Conservation (phyloP, 306 rosid species). For the Trichosanthes truncata region DNA sequence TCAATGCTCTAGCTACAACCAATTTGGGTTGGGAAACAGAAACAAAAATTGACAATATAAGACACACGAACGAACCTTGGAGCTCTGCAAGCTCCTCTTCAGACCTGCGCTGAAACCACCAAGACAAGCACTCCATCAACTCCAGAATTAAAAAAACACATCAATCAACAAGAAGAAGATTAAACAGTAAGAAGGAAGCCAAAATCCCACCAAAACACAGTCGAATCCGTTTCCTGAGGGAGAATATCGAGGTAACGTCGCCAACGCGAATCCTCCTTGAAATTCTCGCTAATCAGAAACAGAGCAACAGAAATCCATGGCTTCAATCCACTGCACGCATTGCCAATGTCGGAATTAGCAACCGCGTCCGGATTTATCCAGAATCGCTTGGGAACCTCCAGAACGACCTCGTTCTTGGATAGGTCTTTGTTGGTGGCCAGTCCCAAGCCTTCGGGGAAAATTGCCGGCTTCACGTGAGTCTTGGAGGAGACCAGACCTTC, state of each 20-base stretch:
- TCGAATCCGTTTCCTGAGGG: conserved; percentile 66
- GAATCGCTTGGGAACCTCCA: conserved; percentile 83
- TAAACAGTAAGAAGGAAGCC: conserved; percentile 7
- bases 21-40: not conserved
- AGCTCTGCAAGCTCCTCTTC: conserved; percentile 89
- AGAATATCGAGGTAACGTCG: conserved; percentile 59
- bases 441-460: conserved; percentile 75
- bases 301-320: conserved; percentile 87
- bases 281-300: conserved; percentile 58
- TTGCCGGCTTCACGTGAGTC: conserved; percentile 65
- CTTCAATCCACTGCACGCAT: conserved; percentile 60
- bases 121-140: conserved; percentile 38
- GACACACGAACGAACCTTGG: conserved; percentile 56
- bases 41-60: not conserved
- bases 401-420: conserved; percentile 62
- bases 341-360: conserved; percentile 73
- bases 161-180: not conserved
- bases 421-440: conserved; percentile 55
- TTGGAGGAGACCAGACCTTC: conserved; percentile 71
- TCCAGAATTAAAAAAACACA: conserved; percentile 19
- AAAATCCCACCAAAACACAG: conserved; percentile 85
- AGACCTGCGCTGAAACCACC: conserved; percentile 97
- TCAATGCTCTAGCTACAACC: not conserved
- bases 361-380: conserved; percentile 97
- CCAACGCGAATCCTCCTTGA: conserved; percentile 56